Evolutionary conservation across 305 asterid species (phyloP), one percentile per base, ranked within the genome.

Genomic region (Rubia tinctorum): DNA sequence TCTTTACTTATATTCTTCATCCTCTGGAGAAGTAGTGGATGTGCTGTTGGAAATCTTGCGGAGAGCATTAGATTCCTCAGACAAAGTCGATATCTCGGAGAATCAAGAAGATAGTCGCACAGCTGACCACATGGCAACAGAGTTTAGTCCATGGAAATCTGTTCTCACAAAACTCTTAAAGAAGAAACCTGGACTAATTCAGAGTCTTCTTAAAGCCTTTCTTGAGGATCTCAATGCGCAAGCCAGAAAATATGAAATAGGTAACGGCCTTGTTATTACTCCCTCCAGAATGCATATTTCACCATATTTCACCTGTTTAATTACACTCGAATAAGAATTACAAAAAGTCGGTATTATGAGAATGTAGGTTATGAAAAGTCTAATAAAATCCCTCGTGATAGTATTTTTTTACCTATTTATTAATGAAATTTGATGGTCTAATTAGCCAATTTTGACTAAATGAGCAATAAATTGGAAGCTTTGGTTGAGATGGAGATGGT

Each of bases 1-100:
- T 77, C 85, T 89, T 49, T 83, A 87, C 47, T 80, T 92, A 74
- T 90, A 88, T 83, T 85, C 91, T 80, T 92, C 96, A 68, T 82
- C 74, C 81, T 82, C 99, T 56, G 76, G 89, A 0, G 96, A 92
- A 80, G 92, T 95, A 49, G 87, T 86, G 59, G 75, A 88, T 72
- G 83, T 84, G 78, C 86, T 95, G 68, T 71, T 92, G 87, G 93
- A 92, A 72, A 82, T 87, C 78, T 82, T 95, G 85, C 79, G 90
- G 69, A 88, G 80, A 66, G 90, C 91, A 45, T 79, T 84, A 68
- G 86, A 88, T 59, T 82, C 87, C 4, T 80, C 86, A 53, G 83
- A 77, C 68, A 49, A 66, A 49, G 73, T 71, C 8, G 85, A 83
- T 69, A 82, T 37, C 43, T 40, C 61, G 8, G 88, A 78, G 60